Evolutionary conservation across 2,329 filamentous ascomycete species (phyloP), one percentile per base, ranked within the genome.

Genomic region (Penicillium digitatum): DNA sequence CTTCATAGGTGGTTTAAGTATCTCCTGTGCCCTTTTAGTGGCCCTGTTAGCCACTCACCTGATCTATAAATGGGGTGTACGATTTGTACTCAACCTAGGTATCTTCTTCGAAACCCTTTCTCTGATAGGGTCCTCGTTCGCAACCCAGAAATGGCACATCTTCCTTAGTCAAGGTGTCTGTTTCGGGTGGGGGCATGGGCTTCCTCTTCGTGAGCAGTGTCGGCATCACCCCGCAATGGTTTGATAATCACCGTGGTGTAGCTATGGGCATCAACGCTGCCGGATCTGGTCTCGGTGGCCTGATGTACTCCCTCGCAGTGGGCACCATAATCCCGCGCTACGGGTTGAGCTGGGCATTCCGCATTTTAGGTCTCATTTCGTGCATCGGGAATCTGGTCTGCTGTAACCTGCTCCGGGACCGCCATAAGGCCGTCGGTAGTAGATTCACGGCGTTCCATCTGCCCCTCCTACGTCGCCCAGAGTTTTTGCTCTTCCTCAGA

Each of bases 121-220:
- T 22, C 74, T 85, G 27, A 81, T 86, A 45, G 79, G 78, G 5
- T 81, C 82, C 3, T 81, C 77, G 16, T 86, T 85, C 58, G 79
- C 81, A 12, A 76, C 62, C 0, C 62, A 78, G 27, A 81, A 82
- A 60, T 86, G 82, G 81, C 82, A 86, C 26, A 73, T 86, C 9
- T 83, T 84, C 58, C 75, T 86, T 1, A 77, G 75, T 38, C 83
- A 86, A 60, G 83, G 83, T 2, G 71, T 85, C 10, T 84, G 82
- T 61, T 85, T 86, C 62, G 83, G 83, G 16, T 78, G 79, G 65
- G 65, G 83, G 83, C 0, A 83, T 86, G 79, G 83, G 83, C 0
- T 85, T 85, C 57, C 70, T 84, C 1, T 85, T 84, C 62, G 81
- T 83, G 3, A 82, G 78, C 8, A 78, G 74, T 22, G 80, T 85